Percentiles rank a stretch among this genome's conserved stretches.
Evolutionary conservation across 1,284 basidiomycete genomes (phyloP).

Genomic region (Schizophyllum commune): DNA sequence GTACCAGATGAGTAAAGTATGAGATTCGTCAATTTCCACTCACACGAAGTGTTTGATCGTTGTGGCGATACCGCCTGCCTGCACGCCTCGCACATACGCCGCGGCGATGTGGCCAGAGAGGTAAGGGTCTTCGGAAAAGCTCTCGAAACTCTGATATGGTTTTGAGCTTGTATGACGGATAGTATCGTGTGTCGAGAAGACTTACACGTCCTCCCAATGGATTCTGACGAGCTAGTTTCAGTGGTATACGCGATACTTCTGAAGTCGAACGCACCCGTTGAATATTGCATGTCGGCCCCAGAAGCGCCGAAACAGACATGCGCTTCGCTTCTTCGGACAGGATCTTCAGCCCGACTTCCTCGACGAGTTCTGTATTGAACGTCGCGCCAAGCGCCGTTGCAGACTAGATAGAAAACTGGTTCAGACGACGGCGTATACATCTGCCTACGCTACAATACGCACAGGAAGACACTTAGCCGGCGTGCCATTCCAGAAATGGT

Average conservation of each 20-base stretch:
- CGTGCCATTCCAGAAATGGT: slow-evolving; percentile 57
- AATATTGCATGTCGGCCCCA: slow-evolving; percentile 78
- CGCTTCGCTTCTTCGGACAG: slow-evolving; percentile 68
- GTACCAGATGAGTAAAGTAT: background rate
- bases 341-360: slow-evolving; percentile 54
- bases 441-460: too few species aligned
- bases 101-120: slow-evolving; percentile 66
- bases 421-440: too few species aligned
- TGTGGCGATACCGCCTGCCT: slow-evolving; percentile 62
- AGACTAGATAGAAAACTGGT: slow-evolving; percentile 28
- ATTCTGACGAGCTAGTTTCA: slow-evolving; percentile 27
- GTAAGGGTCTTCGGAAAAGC: slow-evolving; percentile 76
- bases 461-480: slow-evolving; percentile 56
- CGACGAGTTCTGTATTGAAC: slow-evolving; percentile 61
- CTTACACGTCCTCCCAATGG: slow-evolving; percentile 67
- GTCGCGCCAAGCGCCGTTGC: slow-evolving; percentile 71
- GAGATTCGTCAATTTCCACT: slow-evolving; percentile 11
- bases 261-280: slow-evolving; percentile 41
- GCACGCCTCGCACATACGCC: slow-evolving; percentile 68
- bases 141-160: slow-evolving; percentile 61
- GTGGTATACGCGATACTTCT: background rate
- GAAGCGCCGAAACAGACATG: slow-evolving; percentile 57
- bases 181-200: too few species aligned
- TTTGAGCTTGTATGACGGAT: too few species aligned
- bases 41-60: slow-evolving; percentile 70